These are phyloP conservation scores for Fusarium napiforme DNA, from an alignment of 2,329 filamentous ascomycete genomes.

Conservation along the genomic window DNA sequence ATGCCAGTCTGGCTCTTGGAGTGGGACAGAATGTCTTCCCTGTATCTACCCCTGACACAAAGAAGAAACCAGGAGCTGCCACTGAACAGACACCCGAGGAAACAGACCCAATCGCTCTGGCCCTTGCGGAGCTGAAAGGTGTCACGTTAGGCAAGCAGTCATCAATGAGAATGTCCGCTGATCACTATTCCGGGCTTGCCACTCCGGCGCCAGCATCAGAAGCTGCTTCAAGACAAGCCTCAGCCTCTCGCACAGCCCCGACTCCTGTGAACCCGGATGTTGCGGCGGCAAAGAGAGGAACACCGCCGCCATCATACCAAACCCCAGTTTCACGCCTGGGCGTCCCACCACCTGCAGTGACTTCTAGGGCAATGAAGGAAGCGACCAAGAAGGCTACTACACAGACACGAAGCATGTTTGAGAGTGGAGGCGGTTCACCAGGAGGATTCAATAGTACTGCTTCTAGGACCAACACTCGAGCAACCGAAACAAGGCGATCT, in stretches of 20 bases:
- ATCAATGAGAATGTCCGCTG: conserved; percentile 87
- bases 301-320: conserved; percentile 84
- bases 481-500: conserved; percentile 31
- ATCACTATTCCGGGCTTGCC: conserved; percentile 91
- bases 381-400: conserved; percentile 88
- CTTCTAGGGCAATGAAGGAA: conserved; percentile 94
- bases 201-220: conserved; percentile 75
- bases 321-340: conserved; percentile 79
- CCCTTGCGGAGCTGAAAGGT: conserved; percentile 91
- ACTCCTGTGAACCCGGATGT: conserved; percentile 61
- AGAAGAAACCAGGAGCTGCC: conserved; percentile 46
- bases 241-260: conserved; percentile 62
- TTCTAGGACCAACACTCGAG: conserved; percentile 36
- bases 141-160: conserved; percentile 81
- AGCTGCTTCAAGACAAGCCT: conserved; percentile 33
- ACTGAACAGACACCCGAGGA: conserved; percentile 64
- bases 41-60: conserved; percentile 81
- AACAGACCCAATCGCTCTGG: conserved; percentile 88
- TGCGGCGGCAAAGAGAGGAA: conserved; percentile 72
- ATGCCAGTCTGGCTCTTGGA: conserved; percentile 92
- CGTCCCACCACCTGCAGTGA: conserved; percentile 90
- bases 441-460: conserved; percentile 44
- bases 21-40: conserved; percentile 97
- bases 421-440: conserved; percentile 50
- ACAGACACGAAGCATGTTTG: conserved; percentile 85